Percentiles rank a stretch among this genome's conserved stretches.
phyloP scores from a whole-genome alignment of 805 yeast species.

The Candida lessepsii region DNA sequence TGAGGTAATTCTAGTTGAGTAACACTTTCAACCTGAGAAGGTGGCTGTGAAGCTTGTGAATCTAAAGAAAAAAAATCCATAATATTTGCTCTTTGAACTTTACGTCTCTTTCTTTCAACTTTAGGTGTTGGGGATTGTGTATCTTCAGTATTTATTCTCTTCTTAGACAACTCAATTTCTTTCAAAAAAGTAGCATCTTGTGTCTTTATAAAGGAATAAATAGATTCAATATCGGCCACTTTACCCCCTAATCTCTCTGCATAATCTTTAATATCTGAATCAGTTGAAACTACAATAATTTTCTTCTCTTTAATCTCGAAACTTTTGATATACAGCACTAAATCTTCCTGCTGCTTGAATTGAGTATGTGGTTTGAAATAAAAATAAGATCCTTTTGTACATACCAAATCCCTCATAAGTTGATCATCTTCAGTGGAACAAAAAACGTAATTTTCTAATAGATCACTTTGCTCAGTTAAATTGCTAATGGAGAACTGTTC shows the following conservation, averaged over 20 bases:
- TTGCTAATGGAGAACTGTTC: background rate
- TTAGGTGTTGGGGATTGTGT: background rate
- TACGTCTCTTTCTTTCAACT: slow-evolving; percentile 28
- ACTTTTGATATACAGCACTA: background rate
- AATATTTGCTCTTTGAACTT: slow-evolving; percentile 30
- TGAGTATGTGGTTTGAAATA: background rate
- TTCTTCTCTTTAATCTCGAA: background rate
- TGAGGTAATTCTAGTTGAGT: background rate
- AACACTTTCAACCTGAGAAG: background rate
- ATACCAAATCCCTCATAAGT: background rate
- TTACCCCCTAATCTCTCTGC: slow-evolving; percentile 7
- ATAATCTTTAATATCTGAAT: slow-evolving; percentile 2
- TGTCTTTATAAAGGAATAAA: no score
- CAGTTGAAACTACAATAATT: slow-evolving; percentile 2
- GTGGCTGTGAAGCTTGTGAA: background rate
- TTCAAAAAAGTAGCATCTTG: background rate
- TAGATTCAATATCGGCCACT: no score
- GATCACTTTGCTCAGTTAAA: background rate
- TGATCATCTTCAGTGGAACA: background rate
- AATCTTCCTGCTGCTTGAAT: slow-evolving; percentile 2
- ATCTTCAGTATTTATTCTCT: background rate
- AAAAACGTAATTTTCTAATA: background rate
- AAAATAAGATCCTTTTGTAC: background rate
- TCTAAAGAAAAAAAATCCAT: slow-evolving; percentile 28
- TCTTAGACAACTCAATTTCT: background rate